phyloP scores from a whole-genome alignment of 257 asterid species.

The Echium plantagineum region DNA sequence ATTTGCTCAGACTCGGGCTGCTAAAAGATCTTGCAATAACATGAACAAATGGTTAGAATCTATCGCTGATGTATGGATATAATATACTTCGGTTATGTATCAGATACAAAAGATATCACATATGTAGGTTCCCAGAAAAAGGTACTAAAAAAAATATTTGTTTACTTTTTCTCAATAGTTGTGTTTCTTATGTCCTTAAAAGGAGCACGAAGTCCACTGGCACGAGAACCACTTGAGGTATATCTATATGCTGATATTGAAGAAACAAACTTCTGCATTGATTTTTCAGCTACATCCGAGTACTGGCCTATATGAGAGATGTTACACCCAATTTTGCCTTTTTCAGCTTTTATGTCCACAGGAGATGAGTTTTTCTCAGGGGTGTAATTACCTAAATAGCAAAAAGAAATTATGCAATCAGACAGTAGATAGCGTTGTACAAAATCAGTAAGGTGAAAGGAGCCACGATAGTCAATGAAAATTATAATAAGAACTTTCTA shows the following conservation, averaged over 20 bases:
- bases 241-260: slow-evolving; percentile 68
- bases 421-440: background rate
- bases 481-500: background rate
- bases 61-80: slow-evolving; percentile 1
- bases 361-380: slow-evolving; percentile 20
- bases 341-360: slow-evolving; percentile 20
- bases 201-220: slow-evolving; percentile 96
- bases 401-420: background rate
- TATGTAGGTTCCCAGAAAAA: background rate
- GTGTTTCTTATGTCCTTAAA: slow-evolving; percentile 62
- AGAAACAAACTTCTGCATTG: slow-evolving; percentile 71
- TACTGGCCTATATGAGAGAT: slow-evolving; percentile 67
- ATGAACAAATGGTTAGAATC: background rate
- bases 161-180: slow-evolving; percentile 36
- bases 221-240: slow-evolving; percentile 75
- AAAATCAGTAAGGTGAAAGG: too few species aligned
- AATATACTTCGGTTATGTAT: background rate
- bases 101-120: background rate
- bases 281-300: slow-evolving; percentile 69
- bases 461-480: too few species aligned
- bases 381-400: slow-evolving; percentile 24
- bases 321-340: slow-evolving; percentile 51
- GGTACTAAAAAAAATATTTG: background rate
- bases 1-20: slow-evolving; percentile 32
- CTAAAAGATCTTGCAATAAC: slow-evolving; percentile 24